phyloP scores from a whole-genome alignment of 2,329 filamentous ascomycete species.

The Fusarium sp. region DNA sequence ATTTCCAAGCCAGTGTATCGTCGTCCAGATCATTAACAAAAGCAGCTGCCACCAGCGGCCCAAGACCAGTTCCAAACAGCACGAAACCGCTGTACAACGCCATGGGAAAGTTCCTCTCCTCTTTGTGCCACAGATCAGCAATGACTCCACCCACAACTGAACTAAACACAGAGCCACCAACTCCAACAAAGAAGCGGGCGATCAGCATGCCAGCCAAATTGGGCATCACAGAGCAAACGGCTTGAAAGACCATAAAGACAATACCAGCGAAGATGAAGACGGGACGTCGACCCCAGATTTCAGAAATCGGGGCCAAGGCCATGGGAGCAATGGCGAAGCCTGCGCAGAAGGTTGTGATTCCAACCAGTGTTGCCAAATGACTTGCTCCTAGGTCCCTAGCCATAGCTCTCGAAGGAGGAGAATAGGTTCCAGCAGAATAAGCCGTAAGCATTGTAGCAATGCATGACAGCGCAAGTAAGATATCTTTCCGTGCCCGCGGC shows the following conservation, averaged over 20 bases:
- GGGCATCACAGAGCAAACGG: slow-evolving; percentile 79
- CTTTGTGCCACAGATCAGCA: slow-evolving; percentile 84
- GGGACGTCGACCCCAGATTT: slow-evolving; percentile 88
- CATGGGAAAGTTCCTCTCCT: slow-evolving; percentile 91
- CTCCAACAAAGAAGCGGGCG: slow-evolving; percentile 81
- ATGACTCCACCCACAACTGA: slow-evolving; percentile 96
- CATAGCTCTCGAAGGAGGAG: slow-evolving; percentile 77
- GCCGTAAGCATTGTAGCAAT: slow-evolving; percentile 83
- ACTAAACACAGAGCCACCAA: slow-evolving; percentile 83
- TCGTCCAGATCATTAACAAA: slow-evolving; percentile 73
- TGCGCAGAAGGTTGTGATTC: slow-evolving; percentile 85
- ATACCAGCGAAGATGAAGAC: slow-evolving; percentile 83
- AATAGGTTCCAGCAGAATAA: slow-evolving; percentile 86
- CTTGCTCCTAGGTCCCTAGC: slow-evolving; percentile 75
- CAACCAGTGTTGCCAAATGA: slow-evolving; percentile 75
- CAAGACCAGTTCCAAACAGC: slow-evolving; percentile 83
- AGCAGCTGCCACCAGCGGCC: slow-evolving; percentile 79
- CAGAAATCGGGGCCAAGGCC: slow-evolving; percentile 88
- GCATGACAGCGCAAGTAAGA: slow-evolving; percentile 82
- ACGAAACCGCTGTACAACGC: slow-evolving; percentile 86
- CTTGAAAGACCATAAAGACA: slow-evolving; percentile 79
- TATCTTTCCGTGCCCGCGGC: slow-evolving; percentile 76
- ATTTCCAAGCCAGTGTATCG: slow-evolving; percentile 75
- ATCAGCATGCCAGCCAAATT: slow-evolving; percentile 81
- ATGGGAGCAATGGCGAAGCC: slow-evolving; percentile 90